Base-by-base conservation (phyloP, 805 yeast genomes). In the Candida golubevii region DNA sequence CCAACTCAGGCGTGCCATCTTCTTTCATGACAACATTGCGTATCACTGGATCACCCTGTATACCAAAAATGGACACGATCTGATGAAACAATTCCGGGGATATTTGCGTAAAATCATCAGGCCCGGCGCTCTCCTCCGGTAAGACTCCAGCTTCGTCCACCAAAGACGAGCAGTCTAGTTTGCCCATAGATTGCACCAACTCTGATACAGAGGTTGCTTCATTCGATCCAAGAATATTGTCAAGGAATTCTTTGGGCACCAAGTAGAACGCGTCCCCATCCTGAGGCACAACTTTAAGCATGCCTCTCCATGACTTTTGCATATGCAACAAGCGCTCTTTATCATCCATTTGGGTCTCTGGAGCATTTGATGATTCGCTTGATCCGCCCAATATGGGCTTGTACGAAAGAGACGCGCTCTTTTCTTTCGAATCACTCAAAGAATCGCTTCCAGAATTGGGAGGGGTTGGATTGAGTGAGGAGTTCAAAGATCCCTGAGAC, bases 61-160 rank as follows among this genome's bases (percentile, higher is more conserved):
- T 40, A 0, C 85, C 85, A 58, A 80, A 82, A 82, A 84, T 78
- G 29, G 68, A 65, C 1, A 58, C 60, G 8, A 83, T 58, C 46
- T 66, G 56, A 3, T 66, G 54, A 51, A 78, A 82, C 2, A 75
- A 67, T 6, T 64, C 60, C 7, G 73, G 74, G 0, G 78, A 63
- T 0, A 83, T 61, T 33, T 52, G 55, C 35, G 49, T 45, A 11
- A 58, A 49, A n/a, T 53, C 51, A 26, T 47, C 54, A 1, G 61
- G 51, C 35, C 56, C 61, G 12, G 42, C 30, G 10, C 38, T 41
- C 26, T 51, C 61, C 12, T 52, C 54, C 31, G 69, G 65, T 46
- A 79, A 68, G 31, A 71, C 61, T 1, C 80, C 80, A 36, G 63
- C 61, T 12, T 62, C 65, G 46, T 72, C 76, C n/a, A 75, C 63